Percentiles rank a stretch among this genome's conserved stretches.
Evolutionary conservation across 1,139 yeast genomes (phyloP).

Genomic region (Suhomyces choctaworum): DNA sequence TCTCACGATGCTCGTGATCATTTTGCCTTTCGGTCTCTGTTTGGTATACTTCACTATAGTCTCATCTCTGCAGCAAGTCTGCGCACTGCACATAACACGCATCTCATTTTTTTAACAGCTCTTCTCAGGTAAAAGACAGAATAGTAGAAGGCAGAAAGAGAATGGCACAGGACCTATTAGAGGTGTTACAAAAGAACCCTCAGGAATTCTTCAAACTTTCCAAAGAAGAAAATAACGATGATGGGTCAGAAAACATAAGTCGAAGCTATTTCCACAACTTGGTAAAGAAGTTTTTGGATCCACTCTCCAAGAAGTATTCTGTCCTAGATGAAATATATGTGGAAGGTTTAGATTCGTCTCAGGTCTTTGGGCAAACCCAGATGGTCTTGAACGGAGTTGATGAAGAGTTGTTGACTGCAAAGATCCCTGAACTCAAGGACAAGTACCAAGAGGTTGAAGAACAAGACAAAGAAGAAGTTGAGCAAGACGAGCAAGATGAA

Average conservation of each 20-base stretch:
- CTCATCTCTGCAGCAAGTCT: neutral
- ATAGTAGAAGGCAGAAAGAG: neutral
- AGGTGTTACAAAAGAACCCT: conserved; percentile 24
- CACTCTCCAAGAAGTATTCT: conserved; percentile 61
- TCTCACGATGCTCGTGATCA: no score
- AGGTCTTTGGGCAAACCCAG: conserved; percentile 92
- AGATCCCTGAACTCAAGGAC: conserved; percentile 44
- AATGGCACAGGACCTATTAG: conserved; percentile 24
- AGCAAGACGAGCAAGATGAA: conserved; percentile 17
- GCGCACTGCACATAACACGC: conserved; percentile 7
- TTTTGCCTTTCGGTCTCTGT: no score
- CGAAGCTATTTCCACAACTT: conserved; percentile 33
- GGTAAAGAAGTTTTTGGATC: conserved; percentile 62
- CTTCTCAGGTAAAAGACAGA: conserved; percentile 3
- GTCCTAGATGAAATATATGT: conserved; percentile 79
- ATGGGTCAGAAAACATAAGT: conserved; percentile 13
- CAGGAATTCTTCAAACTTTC: conserved; percentile 29
- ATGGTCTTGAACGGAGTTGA: conserved; percentile 74
- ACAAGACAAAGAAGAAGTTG: conserved; percentile 24
- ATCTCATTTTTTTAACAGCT: conserved; percentile 11
- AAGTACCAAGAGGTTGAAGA: conserved; percentile 19
- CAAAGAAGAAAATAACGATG: conserved; percentile 13
- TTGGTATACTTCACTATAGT: neutral
- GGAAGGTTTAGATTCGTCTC: conserved; percentile 87
- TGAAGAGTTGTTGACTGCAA: conserved; percentile 52